Base-by-base conservation (phyloP, 1,139 yeast genomes). In the Taphrina populina region DNA sequence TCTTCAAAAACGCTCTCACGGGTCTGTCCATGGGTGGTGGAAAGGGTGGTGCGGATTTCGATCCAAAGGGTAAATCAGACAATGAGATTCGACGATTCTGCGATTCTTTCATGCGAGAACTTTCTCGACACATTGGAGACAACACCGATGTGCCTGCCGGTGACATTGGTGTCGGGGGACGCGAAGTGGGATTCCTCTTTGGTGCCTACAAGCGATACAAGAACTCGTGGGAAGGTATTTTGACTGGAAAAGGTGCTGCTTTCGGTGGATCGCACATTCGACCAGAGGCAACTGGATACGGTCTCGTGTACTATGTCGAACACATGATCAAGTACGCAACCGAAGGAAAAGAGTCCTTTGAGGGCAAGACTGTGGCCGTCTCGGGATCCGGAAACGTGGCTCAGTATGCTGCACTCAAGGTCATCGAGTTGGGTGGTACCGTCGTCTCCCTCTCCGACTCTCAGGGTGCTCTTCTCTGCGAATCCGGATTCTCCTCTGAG, bases 181-280 rank as follows among this genome's bases (percentile, higher is more conserved):
- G 95, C 73, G 95, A 88, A 77, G 79, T 87, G 64, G 95, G 96
- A 67, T 90, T 74, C 85, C 76, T 92, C 70, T 92, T 88, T 68
- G 98, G 98, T 77, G 96, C 96, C 65, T 92, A 87, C 88, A 88
- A 88, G 80, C 79, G 80, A 70, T 79, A 81, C 82, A 84, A 80
- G 75, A 90, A 92, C 83, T 79, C 84, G 71, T 92, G 90, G 84
- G 92, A 92, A 71, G 97, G 97, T 81, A 92, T 90, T 58, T 80
- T 92, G 67, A 92, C 98, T 70, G 97, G 98, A 76, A 92, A 92
- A 79, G 97, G 96, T 69, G 80, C 88, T 70, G 76, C 83, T 71
- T 92, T 96, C 96, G 98, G 98, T 80, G 98, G 97, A 70, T 90
- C 97, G 67, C 80, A 90, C 72, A 88, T 92, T 75, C 86, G 98